Evolutionary conservation across 441 rosid species (phyloP), one percentile per base, ranked within the genome.

Genomic region (Erodium moschatum): DNA sequence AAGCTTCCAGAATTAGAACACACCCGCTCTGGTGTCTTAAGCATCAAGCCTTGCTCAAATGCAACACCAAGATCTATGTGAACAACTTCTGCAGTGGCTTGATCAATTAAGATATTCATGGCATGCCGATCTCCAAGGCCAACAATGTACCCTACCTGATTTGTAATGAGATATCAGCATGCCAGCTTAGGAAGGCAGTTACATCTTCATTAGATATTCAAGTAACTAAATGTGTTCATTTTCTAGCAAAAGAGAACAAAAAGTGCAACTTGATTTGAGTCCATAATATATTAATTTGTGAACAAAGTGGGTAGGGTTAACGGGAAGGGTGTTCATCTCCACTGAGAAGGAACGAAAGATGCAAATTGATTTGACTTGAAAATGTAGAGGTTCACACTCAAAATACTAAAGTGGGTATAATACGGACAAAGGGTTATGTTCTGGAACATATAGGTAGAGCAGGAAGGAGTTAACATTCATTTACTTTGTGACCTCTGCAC

Each of bases 21-120:
- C 72, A 88, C 97, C 88, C 94, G 79, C 83, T 94, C 97, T 54
- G 99, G 99, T 27, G 97, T 91, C 85, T 94, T 91, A 67, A 94
- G 97, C 97, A 88, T 91, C 82, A 94, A 77, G 70, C 99, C 99
- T 82, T 94, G 99, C 73, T 94, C 99, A 79, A 94, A 94, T 38
- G 99, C 99, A 75, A 94, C 99, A 76, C 99, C 97, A 73, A 94
- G 97, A 86, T 94, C 99, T 69, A 94, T 91, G 82, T 94, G 99
- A 75, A 94, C 89, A 81, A 94, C 99, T 89, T 89, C 97, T 74
- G 99, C 99, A 33, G 96, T 88, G 64, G 88, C 89, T 82, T 94
- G 96, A 81, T 94, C 99, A 61, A 94, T 89, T 80, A 91, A 80
- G 70, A 94, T 86, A 81, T 94, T 94, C 94, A 84, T 86, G 64